Conservation (phyloP, 257 asterid genomes). For the Marsdenia floribunda region DNA sequence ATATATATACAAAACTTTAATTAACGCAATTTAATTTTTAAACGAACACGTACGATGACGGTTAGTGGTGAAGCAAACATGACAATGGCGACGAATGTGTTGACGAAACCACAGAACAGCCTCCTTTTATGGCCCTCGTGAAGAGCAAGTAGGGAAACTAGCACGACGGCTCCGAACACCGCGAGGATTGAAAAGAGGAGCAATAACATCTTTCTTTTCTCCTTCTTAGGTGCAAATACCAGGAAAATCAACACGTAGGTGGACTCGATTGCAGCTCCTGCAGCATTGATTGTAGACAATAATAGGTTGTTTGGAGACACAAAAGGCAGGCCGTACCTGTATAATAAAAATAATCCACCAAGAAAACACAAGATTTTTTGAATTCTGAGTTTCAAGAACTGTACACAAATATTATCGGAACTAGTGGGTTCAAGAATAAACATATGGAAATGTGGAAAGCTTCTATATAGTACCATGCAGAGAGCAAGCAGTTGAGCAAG, state of each 20-base stretch:
- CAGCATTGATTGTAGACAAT: conserved; percentile 62
- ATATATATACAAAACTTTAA: too few species aligned
- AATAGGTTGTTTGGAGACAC: conserved; percentile 76
- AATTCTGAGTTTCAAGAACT: too few species aligned
- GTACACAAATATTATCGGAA: too few species aligned
- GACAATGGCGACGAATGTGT: conserved; percentile 68
- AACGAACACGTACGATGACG: conserved; percentile 35
- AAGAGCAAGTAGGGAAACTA: conserved; percentile 56
- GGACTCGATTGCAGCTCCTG: conserved; percentile 58
- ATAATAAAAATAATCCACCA: not conserved
- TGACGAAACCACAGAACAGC: conserved; percentile 64
- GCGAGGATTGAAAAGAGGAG: conserved; percentile 38
- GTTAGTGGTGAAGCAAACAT: conserved; percentile 84
- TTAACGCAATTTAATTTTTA: too few species aligned
- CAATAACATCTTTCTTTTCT: conserved; percentile 45
- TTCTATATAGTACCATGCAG: conserved; percentile 62
- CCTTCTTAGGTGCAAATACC: conserved; percentile 50
- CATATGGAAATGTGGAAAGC: too few species aligned
- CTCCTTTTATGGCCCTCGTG: conserved; percentile 56
- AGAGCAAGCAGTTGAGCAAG: conserved; percentile 77
- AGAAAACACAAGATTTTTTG: too few species aligned
- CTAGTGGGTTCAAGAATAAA: too few species aligned
- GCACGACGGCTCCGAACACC: conserved; percentile 43
- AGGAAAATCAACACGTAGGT: conserved; percentile 51
- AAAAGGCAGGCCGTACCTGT: conserved; percentile 87